Evolutionary conservation across 805 yeast species (phyloP).

Genomic region (Hanseniaspora jakobsenii): DNA sequence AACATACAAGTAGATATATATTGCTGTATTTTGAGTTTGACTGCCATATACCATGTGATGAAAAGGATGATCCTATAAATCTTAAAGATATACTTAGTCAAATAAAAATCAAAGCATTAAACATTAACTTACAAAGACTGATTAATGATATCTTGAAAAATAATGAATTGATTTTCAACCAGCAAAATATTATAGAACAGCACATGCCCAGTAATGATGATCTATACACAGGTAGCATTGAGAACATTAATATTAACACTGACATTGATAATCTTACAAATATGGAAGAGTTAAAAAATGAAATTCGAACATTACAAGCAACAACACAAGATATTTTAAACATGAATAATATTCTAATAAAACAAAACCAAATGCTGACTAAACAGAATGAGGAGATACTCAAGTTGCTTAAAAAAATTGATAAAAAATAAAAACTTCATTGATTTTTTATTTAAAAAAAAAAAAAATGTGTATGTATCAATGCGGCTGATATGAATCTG

Average conservation of each 20-base stretch:
- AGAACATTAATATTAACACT: neutral
- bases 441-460: too few species aligned
- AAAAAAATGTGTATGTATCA: too few species aligned
- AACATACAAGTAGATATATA: constrained; percentile 1
- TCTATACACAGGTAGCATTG: too few species aligned
- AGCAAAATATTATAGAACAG: too few species aligned
- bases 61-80: neutral
- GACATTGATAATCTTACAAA: neutral
- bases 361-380: constrained; percentile 3
- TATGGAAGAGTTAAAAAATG: neutral
- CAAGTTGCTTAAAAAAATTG: neutral
- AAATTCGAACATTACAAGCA: neutral
- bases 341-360: neutral
- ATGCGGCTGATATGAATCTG: neutral
- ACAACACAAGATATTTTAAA: neutral
- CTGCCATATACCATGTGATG: neutral
- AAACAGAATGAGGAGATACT: constrained; percentile 7
- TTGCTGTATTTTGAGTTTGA: neutral
- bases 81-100: constrained; percentile 1
- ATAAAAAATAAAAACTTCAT: too few species aligned
- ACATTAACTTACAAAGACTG: too few species aligned
- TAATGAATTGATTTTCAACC: too few species aligned
- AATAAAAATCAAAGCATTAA: constrained; percentile 8
- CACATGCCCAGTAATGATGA: too few species aligned
- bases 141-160: too few species aligned